A percentile compares a stretch with the other conserved stretches of the same genome.
These are phyloP conservation scores for Diplogelasinospora grovesii DNA, from an alignment of 495 filamentous ascomycete genomes.

Conservation along the genomic window DNA sequence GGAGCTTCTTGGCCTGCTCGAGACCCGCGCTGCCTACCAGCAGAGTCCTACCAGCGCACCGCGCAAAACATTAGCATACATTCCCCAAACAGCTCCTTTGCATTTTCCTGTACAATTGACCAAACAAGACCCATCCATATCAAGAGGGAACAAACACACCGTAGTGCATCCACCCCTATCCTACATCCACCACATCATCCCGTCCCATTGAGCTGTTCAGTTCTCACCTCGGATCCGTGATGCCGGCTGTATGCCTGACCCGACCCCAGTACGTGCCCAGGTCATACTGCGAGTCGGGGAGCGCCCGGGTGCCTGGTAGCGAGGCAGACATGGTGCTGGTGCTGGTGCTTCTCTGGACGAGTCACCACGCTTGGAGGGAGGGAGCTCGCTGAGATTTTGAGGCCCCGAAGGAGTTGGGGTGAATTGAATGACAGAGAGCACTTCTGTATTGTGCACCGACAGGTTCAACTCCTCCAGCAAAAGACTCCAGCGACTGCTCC, in stretches of 20 bases:
- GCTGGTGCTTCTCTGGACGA: no score
- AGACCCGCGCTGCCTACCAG: slow-evolving; percentile 69
- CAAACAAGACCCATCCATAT: slow-evolving; percentile 1
- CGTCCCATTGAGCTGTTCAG: slow-evolving; percentile 2
- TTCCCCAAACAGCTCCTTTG: not conserved
- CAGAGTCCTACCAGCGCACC: slow-evolving; percentile 56
- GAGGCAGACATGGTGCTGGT: slow-evolving; percentile 71
- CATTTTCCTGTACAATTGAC: slow-evolving; percentile 3
- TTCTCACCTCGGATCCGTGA: slow-evolving; percentile 92
- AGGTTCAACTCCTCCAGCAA: no score
- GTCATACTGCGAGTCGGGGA: slow-evolving; percentile 87
- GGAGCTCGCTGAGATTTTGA: not conserved
- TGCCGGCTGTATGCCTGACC: slow-evolving; percentile 80
- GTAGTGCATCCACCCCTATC: slow-evolving; percentile 2
- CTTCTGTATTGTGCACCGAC: no score
- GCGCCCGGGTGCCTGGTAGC: slow-evolving; percentile 75
- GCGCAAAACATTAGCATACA: no score
- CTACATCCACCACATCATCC: not conserved
- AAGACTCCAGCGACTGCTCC: no score
- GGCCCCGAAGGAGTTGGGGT: no score
- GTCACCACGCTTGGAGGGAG: no score
- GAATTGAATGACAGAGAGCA: not conserved
- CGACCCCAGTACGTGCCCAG: slow-evolving; percentile 91
- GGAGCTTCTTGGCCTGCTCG: slow-evolving; percentile 70
- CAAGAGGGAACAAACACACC: slow-evolving; percentile 5